Conservation (phyloP, 2,329 filamentous ascomycete genomes). For the Tolypocladium capitatum region DNA sequence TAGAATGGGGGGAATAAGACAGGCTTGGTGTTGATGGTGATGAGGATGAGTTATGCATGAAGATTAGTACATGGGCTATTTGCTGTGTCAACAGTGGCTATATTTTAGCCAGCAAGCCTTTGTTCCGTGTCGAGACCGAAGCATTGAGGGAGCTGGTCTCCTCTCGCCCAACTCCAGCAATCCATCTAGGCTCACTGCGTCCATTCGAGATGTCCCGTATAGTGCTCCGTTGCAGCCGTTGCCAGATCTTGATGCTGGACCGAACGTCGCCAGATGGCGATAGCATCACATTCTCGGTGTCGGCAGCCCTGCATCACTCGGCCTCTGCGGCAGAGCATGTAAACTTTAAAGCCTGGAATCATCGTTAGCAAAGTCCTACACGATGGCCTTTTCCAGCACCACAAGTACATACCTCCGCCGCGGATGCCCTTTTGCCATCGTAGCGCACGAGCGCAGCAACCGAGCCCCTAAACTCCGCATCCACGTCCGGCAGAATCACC, state of each 20-base stretch:
- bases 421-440: constrained; percentile 56
- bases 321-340: constrained; percentile 3
- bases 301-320: neutral
- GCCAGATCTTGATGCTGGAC: neutral
- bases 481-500: constrained; percentile 50
- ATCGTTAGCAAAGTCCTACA: neutral
- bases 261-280: too few relatives aligned
- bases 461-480: constrained; percentile 47
- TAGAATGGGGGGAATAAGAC: too few relatives aligned
- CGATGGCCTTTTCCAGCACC: neutral
- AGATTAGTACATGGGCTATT: neutral
- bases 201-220: neutral
- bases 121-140: neutral
- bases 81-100: too few relatives aligned
- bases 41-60: neutral
- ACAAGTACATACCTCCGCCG: constrained; percentile 27
- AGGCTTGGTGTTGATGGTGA: neutral
- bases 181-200: too few relatives aligned
- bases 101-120: too few relatives aligned
- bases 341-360: constrained; percentile 11
- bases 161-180: neutral
- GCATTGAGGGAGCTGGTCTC: too few relatives aligned
- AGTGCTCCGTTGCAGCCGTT: neutral
- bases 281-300: neutral
- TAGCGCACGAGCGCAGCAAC: constrained; percentile 58